These are phyloP conservation scores for Penicillium longicatenatum DNA, from an alignment of 495 filamentous ascomycete genomes.

Conservation along the genomic window DNA sequence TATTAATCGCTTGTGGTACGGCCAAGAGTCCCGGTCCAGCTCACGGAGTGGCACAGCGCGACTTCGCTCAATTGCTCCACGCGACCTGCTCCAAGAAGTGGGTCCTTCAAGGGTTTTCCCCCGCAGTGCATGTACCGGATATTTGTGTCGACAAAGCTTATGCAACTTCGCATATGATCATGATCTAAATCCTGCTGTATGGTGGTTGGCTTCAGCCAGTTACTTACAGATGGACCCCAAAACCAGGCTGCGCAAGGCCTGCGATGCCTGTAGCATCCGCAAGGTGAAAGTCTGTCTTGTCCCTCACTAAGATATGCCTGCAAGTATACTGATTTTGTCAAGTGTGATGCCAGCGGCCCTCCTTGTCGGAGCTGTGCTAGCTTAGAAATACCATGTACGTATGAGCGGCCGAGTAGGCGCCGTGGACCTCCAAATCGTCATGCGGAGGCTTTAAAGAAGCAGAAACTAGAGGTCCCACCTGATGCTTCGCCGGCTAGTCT, in stretches of 20 bases:
- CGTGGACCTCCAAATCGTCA: constrained; percentile 85
- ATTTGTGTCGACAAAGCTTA: constrained; percentile 6
- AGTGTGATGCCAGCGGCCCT: constrained; percentile 81
- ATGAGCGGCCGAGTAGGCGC: constrained; percentile 72
- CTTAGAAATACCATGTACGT: constrained; percentile 83
- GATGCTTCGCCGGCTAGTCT: constrained; percentile 31
- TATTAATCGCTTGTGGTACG: background rate
- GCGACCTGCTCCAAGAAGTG: constrained; percentile 6
- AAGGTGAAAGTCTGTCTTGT: constrained; percentile 72
- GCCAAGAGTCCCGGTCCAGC: background rate
- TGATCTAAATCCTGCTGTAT: constrained; percentile 26
- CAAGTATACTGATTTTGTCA: constrained; percentile 13
- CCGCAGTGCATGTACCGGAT: constrained; percentile 16
- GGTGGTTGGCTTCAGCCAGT: constrained; percentile 23
- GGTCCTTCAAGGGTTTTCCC: constrained; percentile 20
- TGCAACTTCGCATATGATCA: constrained; percentile 12
- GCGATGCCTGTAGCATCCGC: constrained; percentile 80
- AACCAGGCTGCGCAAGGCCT: constrained; percentile 71
- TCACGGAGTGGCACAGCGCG: background rate
- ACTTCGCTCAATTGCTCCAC: constrained; percentile 5
- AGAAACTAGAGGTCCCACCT: constrained; percentile 49
- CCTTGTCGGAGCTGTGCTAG: constrained; percentile 79
- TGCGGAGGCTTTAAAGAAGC: constrained; percentile 77
- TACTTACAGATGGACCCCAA: constrained; percentile 41
- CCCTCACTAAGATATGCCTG: constrained; percentile 7